Base-by-base conservation (phyloP, 768 basidiomycete species). In the Daedaleopsis sinensis region DNA sequence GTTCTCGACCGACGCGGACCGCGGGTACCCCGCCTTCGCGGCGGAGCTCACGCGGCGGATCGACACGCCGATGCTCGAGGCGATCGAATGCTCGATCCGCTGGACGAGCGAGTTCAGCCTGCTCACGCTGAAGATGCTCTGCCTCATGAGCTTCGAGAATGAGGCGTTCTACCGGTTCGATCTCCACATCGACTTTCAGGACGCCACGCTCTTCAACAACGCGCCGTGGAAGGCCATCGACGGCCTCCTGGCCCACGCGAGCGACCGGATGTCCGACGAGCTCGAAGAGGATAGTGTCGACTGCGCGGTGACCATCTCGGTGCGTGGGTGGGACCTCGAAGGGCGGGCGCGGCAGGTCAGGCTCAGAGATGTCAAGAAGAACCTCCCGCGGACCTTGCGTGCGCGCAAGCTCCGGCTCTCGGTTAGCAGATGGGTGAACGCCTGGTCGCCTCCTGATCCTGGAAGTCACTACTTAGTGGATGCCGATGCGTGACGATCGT, bases 41-140 rank as follows among this genome's bases (percentile, higher is more conserved):
- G 52, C 19, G 13, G 44, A 59, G 52, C 43, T 59, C 36, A 9
- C 21, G 4, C 24, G 15, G 9, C 38, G 21, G 19, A 37, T 59
- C 46, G 18, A 15, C 36, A 59, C 52, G 5, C 43, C 32, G 9
- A 59, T 59, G 58, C 52, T 59, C 19, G 52, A 54, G 46, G 16
- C 52, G 18, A 21, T 53, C 43, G 19, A 35, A 5, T 52, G n/a
- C 35, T 9, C 35, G 19, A 59, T 59, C 18, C 11, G 52, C 32
- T 59, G 58, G 58, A 53, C 37, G 35, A 53, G 32, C 58, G 35
- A 23, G 42, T 19, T 59, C 39, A 59, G 58, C 46, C 58, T 39
- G 19, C 18, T 53, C 13, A 54, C 58, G 24, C 52, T 48, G 21
- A 48, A 54, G 58, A 59, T 54, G 52, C 36, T 53, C 6, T 47